A percentile compares a stretch with the other conserved stretches of the same genome.
Conservation (phyloP, 768 basidiomycete genomes). For the Mrakia frigida region DNA sequence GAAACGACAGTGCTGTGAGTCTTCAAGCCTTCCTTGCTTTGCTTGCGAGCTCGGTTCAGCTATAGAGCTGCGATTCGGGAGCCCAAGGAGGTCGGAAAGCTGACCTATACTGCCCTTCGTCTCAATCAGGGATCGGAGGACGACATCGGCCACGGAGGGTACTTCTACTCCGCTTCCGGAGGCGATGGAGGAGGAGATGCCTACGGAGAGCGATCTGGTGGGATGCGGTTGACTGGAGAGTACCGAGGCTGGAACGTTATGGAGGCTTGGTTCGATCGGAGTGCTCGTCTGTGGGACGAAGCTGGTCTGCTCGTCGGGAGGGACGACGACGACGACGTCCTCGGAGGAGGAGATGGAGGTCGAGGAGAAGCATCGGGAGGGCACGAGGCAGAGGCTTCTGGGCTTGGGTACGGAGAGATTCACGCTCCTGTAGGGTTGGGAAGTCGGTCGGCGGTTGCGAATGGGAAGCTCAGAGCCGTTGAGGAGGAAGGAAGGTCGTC, state of each 20-base stretch:
- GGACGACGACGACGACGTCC: conserved; percentile 10
- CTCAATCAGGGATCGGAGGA: conserved; percentile 39
- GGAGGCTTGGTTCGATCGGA: conserved; percentile 88
- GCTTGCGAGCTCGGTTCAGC: not conserved
- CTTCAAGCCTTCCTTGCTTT: too few species aligned
- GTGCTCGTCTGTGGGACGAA: conserved; percentile 79
- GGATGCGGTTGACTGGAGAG: conserved; percentile 70
- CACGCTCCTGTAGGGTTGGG: not conserved
- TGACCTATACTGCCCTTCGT: not conserved
- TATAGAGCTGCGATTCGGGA: not conserved
- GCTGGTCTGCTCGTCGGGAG: conserved; percentile 52
- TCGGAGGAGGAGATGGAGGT: not conserved
- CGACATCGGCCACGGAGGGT: conserved; percentile 42
- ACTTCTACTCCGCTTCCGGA: conserved; percentile 39
- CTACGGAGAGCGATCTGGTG: conserved; percentile 63
- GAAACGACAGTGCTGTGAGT: conserved; percentile 18
- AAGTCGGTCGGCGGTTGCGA: not conserved
- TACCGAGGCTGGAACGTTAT: conserved; percentile 89
- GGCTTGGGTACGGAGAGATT: conserved; percentile 26
- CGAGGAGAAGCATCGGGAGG: not conserved
- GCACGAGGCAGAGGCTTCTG: not conserved
- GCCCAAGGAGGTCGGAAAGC: too few species aligned
- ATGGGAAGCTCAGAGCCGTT: conserved; percentile 6
- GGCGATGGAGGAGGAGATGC: conserved; percentile 47
- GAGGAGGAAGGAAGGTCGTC: conserved; percentile 7